Percentiles rank a stretch among this genome's conserved stretches.
These are phyloP conservation scores for Apodospora peruviana DNA, from an alignment of 495 filamentous ascomycete genomes.

Conservation along the genomic window DNA sequence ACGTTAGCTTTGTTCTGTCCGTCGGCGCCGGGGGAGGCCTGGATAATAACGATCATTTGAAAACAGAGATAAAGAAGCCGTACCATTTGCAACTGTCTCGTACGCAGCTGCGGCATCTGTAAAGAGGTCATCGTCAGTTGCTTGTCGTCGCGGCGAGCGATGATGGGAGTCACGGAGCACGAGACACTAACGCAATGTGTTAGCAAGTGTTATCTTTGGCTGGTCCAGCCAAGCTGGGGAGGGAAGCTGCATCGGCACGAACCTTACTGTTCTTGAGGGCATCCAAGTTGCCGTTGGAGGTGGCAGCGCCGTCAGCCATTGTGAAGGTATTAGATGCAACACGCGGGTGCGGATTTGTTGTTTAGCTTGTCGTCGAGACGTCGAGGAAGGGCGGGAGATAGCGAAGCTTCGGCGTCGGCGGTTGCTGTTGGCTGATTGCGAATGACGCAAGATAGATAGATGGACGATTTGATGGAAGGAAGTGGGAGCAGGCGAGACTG, in stretches of 20 bases:
- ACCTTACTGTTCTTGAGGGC: conserved; percentile 44
- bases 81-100: conserved; percentile 36
- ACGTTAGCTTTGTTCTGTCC: not conserved
- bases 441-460: not conserved
- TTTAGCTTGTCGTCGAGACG: conserved; percentile 1
- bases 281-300: conserved; percentile 23
- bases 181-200: conserved; percentile 31
- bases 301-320: conserved; percentile 28
- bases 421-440: not conserved
- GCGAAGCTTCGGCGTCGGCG: conserved; percentile 2
- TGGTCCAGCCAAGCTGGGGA: not conserved
- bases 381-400: not conserved
- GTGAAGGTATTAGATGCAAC: no score
- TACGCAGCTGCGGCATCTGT: conserved; percentile 39
- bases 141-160: not conserved
- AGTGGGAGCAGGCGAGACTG: not conserved
- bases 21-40: not conserved
- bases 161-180: conserved; percentile 14
- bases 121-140: conserved; percentile 16
- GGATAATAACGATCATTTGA: not conserved
- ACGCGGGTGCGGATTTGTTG: no score
- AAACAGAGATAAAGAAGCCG: not conserved
- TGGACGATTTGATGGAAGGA: not conserved
- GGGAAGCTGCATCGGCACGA: conserved; percentile 16
- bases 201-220: conserved; percentile 5